phyloP scores from a whole-genome alignment of 169 alveolate species.

The Cyclospora cayetanensis region DNA sequence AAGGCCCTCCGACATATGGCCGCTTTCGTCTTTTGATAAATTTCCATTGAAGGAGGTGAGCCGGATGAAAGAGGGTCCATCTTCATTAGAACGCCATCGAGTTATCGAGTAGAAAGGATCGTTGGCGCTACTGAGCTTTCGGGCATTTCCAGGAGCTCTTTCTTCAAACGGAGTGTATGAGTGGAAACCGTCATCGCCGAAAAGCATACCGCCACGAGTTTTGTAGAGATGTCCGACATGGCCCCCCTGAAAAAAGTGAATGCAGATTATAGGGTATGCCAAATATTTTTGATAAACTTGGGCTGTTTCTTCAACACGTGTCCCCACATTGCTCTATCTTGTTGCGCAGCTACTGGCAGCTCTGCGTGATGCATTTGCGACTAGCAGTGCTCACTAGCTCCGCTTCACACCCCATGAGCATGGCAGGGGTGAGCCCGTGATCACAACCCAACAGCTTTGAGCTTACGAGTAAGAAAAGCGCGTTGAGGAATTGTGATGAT shows the following conservation, averaged over 20 bases:
- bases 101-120: constrained; percentile 12
- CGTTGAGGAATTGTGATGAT: constrained; percentile 2
- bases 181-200: constrained; percentile 19
- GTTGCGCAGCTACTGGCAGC: too few species aligned
- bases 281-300: too few species aligned
- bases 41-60: constrained; percentile 43
- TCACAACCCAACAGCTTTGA: too few species aligned
- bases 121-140: background rate
- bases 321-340: too few species aligned
- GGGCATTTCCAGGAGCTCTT: background rate
- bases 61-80: background rate
- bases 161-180: constrained; percentile 59
- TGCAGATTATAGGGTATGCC: too few species aligned
- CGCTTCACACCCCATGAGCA: too few species aligned
- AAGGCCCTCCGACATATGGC: background rate
- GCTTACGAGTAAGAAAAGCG: background rate
- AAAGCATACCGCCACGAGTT: constrained; percentile 10
- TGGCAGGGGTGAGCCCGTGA: too few species aligned
- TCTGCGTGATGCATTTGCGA: too few species aligned
- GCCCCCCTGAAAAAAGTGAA: constrained; percentile 6
- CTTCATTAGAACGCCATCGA: constrained; percentile 26
- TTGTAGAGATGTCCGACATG: constrained; percentile 15
- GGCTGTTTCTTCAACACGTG: too few species aligned
- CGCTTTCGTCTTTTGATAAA: background rate
- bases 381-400: too few species aligned